These are phyloP conservation scores for Kitagawia praeruptora DNA, from an alignment of 129 eudicot genomes.

Conservation along the genomic window DNA sequence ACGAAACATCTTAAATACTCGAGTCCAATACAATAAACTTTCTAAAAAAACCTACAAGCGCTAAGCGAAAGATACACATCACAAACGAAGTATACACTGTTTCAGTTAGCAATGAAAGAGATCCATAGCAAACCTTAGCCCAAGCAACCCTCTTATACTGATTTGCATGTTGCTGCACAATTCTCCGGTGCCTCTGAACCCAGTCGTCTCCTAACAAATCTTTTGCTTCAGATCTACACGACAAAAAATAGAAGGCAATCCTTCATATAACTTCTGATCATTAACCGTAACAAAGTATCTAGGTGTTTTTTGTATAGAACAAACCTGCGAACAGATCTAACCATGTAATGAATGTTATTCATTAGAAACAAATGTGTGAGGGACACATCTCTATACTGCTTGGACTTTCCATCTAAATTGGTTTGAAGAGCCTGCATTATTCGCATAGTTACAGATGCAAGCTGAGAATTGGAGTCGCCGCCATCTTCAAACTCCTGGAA, in stretches of 20 bases:
- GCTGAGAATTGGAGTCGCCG: constrained; percentile 67
- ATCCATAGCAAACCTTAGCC: constrained; percentile 56
- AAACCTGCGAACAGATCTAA: constrained; percentile 98
- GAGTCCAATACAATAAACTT: neutral
- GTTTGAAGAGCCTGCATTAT: constrained; percentile 99
- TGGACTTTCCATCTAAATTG: constrained; percentile 91
- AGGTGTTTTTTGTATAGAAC: constrained; percentile 1
- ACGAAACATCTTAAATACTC: neutral
- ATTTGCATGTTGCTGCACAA: constrained; percentile 98
- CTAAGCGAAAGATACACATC: neutral
- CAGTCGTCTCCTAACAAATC: constrained; percentile 96
- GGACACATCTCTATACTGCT: constrained; percentile 82
- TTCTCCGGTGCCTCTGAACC: constrained; percentile 93
- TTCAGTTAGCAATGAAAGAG: too few relatives aligned
- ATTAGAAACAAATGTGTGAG: constrained; percentile 84
- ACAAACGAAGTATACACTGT: neutral
- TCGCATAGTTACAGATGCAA: constrained; percentile 89
- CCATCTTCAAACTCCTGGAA: constrained; percentile 87
- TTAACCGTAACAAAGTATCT: neutral
- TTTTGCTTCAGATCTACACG: constrained; percentile 85
- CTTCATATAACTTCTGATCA: neutral
- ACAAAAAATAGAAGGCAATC: neutral
- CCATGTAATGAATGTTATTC: constrained; percentile 98
- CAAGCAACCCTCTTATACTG: constrained; percentile 95
- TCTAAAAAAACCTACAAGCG: neutral